phyloP scores from a whole-genome alignment of 345 rosid genomes.

The Eucalyptus curtisii region DNA sequence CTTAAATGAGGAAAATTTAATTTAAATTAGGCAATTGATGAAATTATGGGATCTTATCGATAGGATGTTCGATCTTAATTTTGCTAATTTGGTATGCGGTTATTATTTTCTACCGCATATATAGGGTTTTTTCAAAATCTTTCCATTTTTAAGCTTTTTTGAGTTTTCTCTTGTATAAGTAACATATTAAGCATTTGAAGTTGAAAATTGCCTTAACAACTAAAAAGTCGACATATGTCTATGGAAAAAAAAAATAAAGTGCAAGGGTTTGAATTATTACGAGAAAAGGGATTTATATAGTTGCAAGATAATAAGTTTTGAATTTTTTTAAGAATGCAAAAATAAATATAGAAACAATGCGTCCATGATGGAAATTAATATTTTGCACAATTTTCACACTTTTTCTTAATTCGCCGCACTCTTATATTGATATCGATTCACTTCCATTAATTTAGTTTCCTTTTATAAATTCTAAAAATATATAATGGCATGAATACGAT shows the following conservation, averaged over 20 bases:
- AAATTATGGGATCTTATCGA: background rate
- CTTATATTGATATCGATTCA: background rate
- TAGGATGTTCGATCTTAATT: background rate
- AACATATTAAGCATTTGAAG: background rate
- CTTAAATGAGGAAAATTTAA: background rate
- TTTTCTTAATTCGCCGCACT: background rate
- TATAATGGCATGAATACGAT: background rate
- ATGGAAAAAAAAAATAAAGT: background rate
- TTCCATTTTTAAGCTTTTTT: background rate
- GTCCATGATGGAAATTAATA: background rate
- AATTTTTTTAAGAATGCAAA: background rate
- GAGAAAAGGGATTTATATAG: background rate
- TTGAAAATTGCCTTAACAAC: background rate
- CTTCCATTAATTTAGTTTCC: background rate
- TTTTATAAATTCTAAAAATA: background rate
- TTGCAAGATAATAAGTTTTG: background rate
- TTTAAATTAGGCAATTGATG: background rate
- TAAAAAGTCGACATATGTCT: background rate
- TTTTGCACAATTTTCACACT: background rate
- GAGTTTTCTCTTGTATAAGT: background rate
- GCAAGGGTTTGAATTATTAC: background rate
- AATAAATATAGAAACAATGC: background rate
- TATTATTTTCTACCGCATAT: background rate
- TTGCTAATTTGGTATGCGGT: background rate
- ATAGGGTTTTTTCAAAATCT: background rate